A percentile compares a stretch with the other conserved stretches of the same genome.
Conservation (phyloP, 805 yeast species). For the Metschnikowia henanensis region DNA sequence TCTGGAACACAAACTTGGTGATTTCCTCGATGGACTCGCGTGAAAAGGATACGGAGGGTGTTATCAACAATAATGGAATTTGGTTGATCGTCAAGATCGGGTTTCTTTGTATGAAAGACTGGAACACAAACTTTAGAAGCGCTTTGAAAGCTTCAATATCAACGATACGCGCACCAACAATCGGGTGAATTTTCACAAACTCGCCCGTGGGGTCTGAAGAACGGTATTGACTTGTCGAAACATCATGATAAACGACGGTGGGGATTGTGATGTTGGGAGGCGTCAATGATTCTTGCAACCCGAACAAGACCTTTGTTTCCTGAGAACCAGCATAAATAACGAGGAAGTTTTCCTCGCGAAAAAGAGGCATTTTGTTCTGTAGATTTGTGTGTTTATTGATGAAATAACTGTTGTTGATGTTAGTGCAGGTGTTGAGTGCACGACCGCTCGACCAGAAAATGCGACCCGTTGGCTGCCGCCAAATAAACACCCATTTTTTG, state of each 20-base stretch:
- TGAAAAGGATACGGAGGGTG: slow-evolving; percentile 66
- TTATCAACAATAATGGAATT: slow-evolving; percentile 69
- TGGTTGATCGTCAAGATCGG: slow-evolving; percentile 55
- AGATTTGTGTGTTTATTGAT: neutral
- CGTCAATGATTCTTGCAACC: slow-evolving; percentile 69
- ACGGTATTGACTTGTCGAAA: slow-evolving; percentile 36
- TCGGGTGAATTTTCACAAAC: slow-evolving; percentile 55
- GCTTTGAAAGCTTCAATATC: slow-evolving; percentile 71
- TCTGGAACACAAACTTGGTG: slow-evolving; percentile 75
- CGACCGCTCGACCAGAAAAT: slow-evolving; percentile 2
- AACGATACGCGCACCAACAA: slow-evolving; percentile 60
- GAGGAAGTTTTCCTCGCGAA: slow-evolving; percentile 44
- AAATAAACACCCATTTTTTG: too few species aligned
- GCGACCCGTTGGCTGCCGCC: slow-evolving; percentile 3
- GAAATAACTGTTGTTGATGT: slow-evolving; percentile 5
- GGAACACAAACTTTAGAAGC: slow-evolving; percentile 47
- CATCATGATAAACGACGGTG: slow-evolving; percentile 63
- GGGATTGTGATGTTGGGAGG: slow-evolving; percentile 80
- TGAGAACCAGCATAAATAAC: slow-evolving; percentile 81
- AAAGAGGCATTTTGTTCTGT: slow-evolving; percentile 36
- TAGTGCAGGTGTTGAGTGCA: slow-evolving; percentile 6
- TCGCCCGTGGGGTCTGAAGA: slow-evolving; percentile 28
- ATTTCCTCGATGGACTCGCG: slow-evolving; percentile 64
- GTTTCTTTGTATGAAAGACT: slow-evolving; percentile 36
- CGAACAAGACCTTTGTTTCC: slow-evolving; percentile 74